Percentiles rank a stretch among this genome's conserved stretches.
Evolutionary conservation across 176 grass and related monocot species (phyloP).

Genomic region (Juncus inflexus): DNA sequence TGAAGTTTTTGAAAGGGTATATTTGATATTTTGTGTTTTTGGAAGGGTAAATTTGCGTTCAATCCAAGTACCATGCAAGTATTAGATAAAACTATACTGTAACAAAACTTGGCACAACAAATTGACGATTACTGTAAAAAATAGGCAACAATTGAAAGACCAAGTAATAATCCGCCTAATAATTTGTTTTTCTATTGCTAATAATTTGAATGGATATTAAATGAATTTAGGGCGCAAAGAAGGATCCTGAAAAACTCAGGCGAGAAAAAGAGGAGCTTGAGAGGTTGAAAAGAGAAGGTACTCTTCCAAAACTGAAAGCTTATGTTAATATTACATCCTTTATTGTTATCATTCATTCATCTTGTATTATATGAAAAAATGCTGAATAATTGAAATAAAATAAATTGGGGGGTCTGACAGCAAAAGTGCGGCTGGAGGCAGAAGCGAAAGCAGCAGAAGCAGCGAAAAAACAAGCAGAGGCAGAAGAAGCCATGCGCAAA

Average conservation of each 20-base stretch:
- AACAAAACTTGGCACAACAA: too few relatives aligned
- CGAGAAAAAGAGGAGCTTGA: slow-evolving; percentile 83
- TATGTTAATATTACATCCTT: too few relatives aligned
- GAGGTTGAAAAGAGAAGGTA: slow-evolving; percentile 82
- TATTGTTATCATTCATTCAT: neutral
- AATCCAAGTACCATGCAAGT: too few relatives aligned
- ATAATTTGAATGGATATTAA: slow-evolving; percentile 3
- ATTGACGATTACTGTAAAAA: too few relatives aligned
- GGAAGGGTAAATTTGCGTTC: too few relatives aligned
- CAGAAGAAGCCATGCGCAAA: slow-evolving; percentile 81
- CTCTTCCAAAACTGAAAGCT: neutral
- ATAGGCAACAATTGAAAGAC: too few relatives aligned
- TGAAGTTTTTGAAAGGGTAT: too few relatives aligned
- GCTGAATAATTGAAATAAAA: too few relatives aligned
- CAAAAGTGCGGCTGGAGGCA: slow-evolving; percentile 81
- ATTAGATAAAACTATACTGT: too few relatives aligned
- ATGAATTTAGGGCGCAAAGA: slow-evolving; percentile 58
- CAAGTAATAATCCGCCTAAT: too few relatives aligned
- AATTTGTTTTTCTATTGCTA: neutral
- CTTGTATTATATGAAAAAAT: neutral
- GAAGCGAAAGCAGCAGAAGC: slow-evolving; percentile 90
- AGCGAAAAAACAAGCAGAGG: slow-evolving; percentile 67
- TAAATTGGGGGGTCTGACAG: slow-evolving; percentile 29
- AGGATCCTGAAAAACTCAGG: slow-evolving; percentile 85
- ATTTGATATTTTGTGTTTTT: too few relatives aligned